phyloP scores from a whole-genome alignment of 78 protist genomes.

The Emiliania huxleyi region DNA sequence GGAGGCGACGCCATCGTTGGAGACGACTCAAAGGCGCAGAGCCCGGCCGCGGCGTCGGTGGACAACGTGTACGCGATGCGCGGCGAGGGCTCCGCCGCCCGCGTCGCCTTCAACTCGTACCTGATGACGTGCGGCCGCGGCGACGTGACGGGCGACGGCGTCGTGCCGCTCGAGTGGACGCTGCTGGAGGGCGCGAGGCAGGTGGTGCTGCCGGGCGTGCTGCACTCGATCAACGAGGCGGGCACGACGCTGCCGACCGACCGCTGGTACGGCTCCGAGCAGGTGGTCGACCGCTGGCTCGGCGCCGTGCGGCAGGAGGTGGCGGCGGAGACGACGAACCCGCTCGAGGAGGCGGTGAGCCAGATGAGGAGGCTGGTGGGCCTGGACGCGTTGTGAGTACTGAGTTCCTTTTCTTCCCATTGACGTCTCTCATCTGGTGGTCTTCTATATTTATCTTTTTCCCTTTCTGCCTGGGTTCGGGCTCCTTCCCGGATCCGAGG shows the following conservation, averaged over 20 bases:
- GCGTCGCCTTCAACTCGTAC: not conserved
- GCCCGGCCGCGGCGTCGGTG: too few relatives aligned
- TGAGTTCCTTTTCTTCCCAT: too few relatives aligned
- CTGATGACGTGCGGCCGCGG: not conserved
- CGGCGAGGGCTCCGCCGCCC: not conserved
- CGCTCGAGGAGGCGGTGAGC: too few relatives aligned
- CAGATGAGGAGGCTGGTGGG: too few relatives aligned
- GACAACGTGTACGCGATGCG: not conserved
- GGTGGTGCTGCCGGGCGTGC: not conserved
- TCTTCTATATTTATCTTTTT: too few relatives aligned
- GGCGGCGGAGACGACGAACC: too few relatives aligned
- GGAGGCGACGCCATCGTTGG: not conserved
- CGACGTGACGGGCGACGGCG: not conserved
- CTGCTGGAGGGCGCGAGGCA: not conserved
- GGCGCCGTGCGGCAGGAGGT: not conserved
- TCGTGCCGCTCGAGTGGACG: not conserved
- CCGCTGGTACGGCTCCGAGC: not conserved
- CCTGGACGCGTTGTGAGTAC: too few relatives aligned
- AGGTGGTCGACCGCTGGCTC: not conserved
- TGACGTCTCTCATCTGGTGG: too few relatives aligned
- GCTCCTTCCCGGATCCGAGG: too few relatives aligned
- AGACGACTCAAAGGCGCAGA: too few relatives aligned
- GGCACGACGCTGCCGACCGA: not conserved
- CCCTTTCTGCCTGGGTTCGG: too few relatives aligned
- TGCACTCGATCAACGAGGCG: slow-evolving; percentile 15